Percentiles rank a stretch among this genome's conserved stretches.
These are phyloP conservation scores for Kodamaea hsintzibuensis DNA, from an alignment of 805 yeast genomes.

Conservation along the genomic window DNA sequence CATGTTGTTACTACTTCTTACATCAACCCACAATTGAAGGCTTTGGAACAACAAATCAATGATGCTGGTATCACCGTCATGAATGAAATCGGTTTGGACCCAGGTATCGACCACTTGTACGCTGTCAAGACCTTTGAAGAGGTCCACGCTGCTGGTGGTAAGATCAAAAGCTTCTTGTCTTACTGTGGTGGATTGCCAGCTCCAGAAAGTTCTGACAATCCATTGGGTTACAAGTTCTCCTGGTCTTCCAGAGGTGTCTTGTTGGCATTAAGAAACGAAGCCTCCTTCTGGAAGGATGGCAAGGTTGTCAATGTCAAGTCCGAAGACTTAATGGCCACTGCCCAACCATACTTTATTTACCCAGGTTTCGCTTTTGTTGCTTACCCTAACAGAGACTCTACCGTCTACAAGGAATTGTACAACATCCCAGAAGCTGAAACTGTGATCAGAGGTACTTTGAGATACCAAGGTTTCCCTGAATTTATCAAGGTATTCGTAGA, in stretches of 20 bases:
- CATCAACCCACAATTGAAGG: conserved; percentile 88
- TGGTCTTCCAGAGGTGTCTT: conserved; percentile 99
- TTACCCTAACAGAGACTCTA: conserved; percentile 98
- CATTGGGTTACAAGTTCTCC: conserved; percentile 97
- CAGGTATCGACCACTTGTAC: conserved; percentile 97
- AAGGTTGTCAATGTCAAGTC: conserved; percentile 75
- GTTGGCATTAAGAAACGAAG: conserved; percentile 91
- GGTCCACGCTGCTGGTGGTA: conserved; percentile 88
- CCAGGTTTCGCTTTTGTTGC: conserved; percentile 94
- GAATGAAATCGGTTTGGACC: conserved; percentile 99
- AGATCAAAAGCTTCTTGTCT: conserved; percentile 89
- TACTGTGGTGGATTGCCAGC: conserved; percentile 99
- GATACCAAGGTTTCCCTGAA: conserved; percentile 99
- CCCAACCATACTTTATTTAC: conserved; percentile 91
- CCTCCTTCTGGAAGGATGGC: conserved; percentile 87
- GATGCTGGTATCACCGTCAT: conserved; percentile 96
- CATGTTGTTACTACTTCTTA: conserved; percentile 94
- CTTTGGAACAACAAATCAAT: conserved; percentile 80
- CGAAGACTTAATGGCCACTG: conserved; percentile 92
- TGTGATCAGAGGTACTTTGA: conserved; percentile 92
- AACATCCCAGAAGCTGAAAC: conserved; percentile 97
- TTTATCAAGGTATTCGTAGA: conserved; percentile 94
- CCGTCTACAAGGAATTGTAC: conserved; percentile 88
- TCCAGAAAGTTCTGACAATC: conserved; percentile 96
- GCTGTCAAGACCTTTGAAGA: conserved; percentile 98